phyloP scores from a whole-genome alignment of 2,329 filamentous ascomycete species.

The Phyllachora maydis region DNA sequence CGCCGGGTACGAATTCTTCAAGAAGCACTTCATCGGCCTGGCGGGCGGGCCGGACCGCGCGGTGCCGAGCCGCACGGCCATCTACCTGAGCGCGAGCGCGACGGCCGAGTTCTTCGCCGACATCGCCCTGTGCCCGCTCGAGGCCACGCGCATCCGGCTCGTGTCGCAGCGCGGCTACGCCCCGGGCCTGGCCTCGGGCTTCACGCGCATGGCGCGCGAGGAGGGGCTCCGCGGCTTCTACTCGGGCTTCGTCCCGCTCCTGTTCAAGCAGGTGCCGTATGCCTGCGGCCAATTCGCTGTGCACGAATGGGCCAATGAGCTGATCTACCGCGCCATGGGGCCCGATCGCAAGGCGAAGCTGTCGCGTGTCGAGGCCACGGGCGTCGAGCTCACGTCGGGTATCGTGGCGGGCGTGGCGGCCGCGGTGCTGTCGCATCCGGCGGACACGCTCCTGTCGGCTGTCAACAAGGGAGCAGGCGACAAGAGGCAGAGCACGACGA shows the following conservation, averaged over 20 bases:
- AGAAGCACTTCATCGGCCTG: conserved; percentile 61
- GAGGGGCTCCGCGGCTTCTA: conserved; percentile 74
- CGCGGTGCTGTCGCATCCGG: conserved; percentile 74
- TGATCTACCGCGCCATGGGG: conserved; percentile 50
- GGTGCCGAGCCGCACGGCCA: conserved; percentile 21
- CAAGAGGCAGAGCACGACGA: conserved; percentile 20
- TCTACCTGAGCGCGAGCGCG: conserved; percentile 57
- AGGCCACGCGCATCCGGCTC: conserved; percentile 61
- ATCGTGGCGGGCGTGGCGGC: conserved; percentile 76
- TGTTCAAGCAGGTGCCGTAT: conserved; percentile 83
- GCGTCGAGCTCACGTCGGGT: conserved; percentile 71
- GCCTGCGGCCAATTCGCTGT: conserved; percentile 90
- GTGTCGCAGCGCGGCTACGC: conserved; percentile 69
- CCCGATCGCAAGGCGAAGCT: conserved; percentile 42
- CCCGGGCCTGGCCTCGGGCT: conserved; percentile 47
- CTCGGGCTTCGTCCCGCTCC: conserved; percentile 71
- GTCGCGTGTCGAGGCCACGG: conserved; percentile 52
- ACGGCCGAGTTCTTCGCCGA: conserved; percentile 55
- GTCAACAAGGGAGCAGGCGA: conserved; percentile 34
- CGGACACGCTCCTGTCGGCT: conserved; percentile 41
- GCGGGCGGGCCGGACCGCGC: conserved; percentile 31
- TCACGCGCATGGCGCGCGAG: conserved; percentile 52
- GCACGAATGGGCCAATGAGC: conserved; percentile 71
- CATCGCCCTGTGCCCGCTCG: conserved; percentile 72
- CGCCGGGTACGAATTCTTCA: conserved; percentile 87